These are phyloP conservation scores for Gastrodia elata DNA, from an alignment of 106 monocot genomes.

Conservation along the genomic window DNA sequence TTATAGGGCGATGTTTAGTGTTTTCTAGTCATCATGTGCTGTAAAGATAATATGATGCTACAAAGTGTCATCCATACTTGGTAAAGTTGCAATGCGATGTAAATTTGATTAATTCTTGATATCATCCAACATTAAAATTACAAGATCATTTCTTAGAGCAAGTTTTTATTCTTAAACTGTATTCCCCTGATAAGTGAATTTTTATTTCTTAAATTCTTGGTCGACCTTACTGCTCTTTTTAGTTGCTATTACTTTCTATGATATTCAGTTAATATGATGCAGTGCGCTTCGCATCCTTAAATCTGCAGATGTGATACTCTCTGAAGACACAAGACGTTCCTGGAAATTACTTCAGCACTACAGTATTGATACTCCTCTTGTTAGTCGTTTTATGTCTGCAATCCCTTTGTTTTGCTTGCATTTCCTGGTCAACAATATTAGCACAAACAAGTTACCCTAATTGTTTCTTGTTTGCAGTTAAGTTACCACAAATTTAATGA, in stretches of 20 bases:
- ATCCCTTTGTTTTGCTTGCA: neutral
- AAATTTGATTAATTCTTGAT: neutral
- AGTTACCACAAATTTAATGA: constrained; percentile 98
- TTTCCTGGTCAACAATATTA: neutral
- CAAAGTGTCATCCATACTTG: neutral
- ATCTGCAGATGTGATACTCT: constrained; percentile 84
- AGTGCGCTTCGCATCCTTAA: constrained; percentile 87
- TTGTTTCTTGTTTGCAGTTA: constrained; percentile 46
- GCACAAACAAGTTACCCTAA: neutral
- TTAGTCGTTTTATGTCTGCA: constrained; percentile 19
- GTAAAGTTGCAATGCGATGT: neutral
- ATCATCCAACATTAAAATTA: neutral
- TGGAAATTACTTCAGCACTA: constrained; percentile 82
- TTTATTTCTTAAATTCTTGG: neutral
- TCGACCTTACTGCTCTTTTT: neutral
- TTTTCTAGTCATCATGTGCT: neutral
- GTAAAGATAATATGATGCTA: neutral
- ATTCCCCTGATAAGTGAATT: neutral
- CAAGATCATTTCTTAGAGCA: neutral
- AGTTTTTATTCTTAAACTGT: neutral
- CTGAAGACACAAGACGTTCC: constrained; percentile 96
- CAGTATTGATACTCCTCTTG: constrained; percentile 75
- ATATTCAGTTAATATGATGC: constrained; percentile 15
- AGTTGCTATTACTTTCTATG: neutral
- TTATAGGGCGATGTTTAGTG: neutral